Conservation (phyloP, 2,329 filamentous ascomycete genomes). For the Venturia nashicola region DNA sequence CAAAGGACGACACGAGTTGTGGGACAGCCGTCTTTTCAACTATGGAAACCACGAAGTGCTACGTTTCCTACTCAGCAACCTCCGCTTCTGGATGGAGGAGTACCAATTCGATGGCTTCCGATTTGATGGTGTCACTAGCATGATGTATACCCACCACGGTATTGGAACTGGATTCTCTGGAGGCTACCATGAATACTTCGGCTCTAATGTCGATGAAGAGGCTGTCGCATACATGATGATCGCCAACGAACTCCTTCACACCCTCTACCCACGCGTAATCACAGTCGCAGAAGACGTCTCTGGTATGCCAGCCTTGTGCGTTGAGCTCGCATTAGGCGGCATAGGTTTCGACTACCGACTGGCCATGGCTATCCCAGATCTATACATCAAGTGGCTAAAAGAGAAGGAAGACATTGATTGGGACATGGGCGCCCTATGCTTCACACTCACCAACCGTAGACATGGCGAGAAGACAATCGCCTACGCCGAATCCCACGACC, state of each 20-base stretch:
- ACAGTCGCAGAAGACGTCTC: constrained; percentile 96
- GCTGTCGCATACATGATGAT: constrained; percentile 91
- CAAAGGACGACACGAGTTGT: constrained; percentile 80
- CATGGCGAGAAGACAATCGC: constrained; percentile 98
- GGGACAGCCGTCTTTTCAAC: constrained; percentile 96
- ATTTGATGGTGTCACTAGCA: constrained; percentile 96
- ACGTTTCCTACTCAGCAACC: constrained; percentile 88
- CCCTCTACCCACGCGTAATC: constrained; percentile 76
- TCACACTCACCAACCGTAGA: constrained; percentile 81
- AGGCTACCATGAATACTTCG: constrained; percentile 97
- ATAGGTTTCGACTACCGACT: constrained; percentile 95
- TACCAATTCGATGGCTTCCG: constrained; percentile 95
- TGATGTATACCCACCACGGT: constrained; percentile 92
- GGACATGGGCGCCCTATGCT: constrained; percentile 77
- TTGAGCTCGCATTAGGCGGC: constrained; percentile 74
- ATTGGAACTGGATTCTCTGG: constrained; percentile 98
- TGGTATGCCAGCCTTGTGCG: constrained; percentile 92
- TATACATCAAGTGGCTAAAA: constrained; percentile 98
- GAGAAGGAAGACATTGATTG: constrained; percentile 83
- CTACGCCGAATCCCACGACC: constrained; percentile 93
- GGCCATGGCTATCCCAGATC: constrained; percentile 93
- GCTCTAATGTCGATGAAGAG: constrained; percentile 77
- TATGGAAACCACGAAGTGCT: constrained; percentile 91
- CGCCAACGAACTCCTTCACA: constrained; percentile 89
- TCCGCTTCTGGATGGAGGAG: constrained; percentile 99